Percentiles rank a stretch among this genome's conserved stretches.
Conservation (phyloP, 2,329 filamentous ascomycete genomes). For the Neoascochyta sp. region DNA sequence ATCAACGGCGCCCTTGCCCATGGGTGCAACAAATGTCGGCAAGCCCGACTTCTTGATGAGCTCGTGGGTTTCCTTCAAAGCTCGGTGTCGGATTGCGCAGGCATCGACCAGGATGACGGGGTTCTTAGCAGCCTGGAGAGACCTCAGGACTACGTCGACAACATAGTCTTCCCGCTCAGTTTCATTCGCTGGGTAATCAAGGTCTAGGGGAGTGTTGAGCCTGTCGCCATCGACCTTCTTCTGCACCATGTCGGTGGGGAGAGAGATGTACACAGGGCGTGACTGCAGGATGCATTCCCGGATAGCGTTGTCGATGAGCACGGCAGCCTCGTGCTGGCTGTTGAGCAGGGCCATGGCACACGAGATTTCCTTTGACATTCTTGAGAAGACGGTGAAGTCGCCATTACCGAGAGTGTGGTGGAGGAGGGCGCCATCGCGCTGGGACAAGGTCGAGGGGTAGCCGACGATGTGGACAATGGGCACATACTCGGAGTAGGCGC, state of each 20-base stretch:
- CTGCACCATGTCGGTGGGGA: constrained; percentile 76
- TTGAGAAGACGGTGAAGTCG: constrained; percentile 76
- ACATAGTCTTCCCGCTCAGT: constrained; percentile 72
- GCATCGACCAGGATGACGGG: constrained; percentile 80
- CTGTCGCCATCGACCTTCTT: constrained; percentile 71
- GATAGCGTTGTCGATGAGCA: constrained; percentile 73
- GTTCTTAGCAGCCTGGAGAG: constrained; percentile 67
- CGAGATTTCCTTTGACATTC: constrained; percentile 72
- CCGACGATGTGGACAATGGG: constrained; percentile 49
- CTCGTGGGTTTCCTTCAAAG: constrained; percentile 67
- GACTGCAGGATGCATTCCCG: constrained; percentile 70
- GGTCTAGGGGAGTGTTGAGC: constrained; percentile 66
- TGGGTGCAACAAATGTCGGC: constrained; percentile 82
- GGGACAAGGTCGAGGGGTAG: constrained; percentile 41
- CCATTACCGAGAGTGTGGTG: constrained; percentile 52
- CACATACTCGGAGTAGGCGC: constrained; percentile 47
- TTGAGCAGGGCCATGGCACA: constrained; percentile 68
- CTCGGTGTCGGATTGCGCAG: constrained; percentile 73
- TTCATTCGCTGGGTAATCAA: constrained; percentile 63
- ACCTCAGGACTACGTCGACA: constrained; percentile 72
- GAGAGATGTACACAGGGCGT: constrained; percentile 76
- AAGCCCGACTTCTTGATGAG: constrained; percentile 70
- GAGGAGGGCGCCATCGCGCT: constrained; percentile 42
- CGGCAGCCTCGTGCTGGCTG: constrained; percentile 65
- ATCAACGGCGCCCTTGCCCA: constrained; percentile 82